Evolutionary conservation across 2,329 filamentous ascomycete species (phyloP), one percentile per base, ranked within the genome.

Genomic region (Microascus cirrosus): DNA sequence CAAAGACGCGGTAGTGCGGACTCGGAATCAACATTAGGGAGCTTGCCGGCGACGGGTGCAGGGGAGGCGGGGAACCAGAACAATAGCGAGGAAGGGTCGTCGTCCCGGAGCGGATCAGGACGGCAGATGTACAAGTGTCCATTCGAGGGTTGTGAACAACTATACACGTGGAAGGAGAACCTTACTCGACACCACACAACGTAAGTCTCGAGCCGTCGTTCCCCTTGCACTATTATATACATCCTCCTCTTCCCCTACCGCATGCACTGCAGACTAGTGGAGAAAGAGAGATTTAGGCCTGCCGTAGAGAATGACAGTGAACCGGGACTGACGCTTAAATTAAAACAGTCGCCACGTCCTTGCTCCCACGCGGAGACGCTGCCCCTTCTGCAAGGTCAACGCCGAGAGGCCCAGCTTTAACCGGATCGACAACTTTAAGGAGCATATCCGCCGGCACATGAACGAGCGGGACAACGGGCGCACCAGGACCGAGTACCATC

Each of bases 381-480:
- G 56, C 51, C 56, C 56, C 22, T 58, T 58, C 32, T 58, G 56
- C 56, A 54, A 58, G 56, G 56, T 36, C 35, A 58, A 58, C 36
- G 56, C 50, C 25, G 35, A 45, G 56, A 35, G 56, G 24, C 50
- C 36, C 20, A 58, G 56, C 51, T 58, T 58, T 35, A 58, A 63
- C 42, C 60, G 62, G 56, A 59, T 61, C 25, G 62, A 63, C 58
- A 63, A 63, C 60, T 63, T 63, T 58, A 61, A 63, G 54, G 60
- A 61, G 3, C 62, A 63, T 57, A 60, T 63, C 24, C 59, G 58
- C 56, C 62, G 62, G 13, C 62, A 63, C 60, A 61, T 62, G 59
- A 59, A 59, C 55, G 62, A 54, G 32, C 45, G 50, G 5, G 52
- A 52, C 50, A 54, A 54, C 50, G 24, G 56, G 34, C 56, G 56